A percentile compares a stretch with the other conserved stretches of the same genome.
phyloP scores from a whole-genome alignment of 225 moss, liverwort and hornwort genomes.

The Sphagnum tenellum region DNA sequence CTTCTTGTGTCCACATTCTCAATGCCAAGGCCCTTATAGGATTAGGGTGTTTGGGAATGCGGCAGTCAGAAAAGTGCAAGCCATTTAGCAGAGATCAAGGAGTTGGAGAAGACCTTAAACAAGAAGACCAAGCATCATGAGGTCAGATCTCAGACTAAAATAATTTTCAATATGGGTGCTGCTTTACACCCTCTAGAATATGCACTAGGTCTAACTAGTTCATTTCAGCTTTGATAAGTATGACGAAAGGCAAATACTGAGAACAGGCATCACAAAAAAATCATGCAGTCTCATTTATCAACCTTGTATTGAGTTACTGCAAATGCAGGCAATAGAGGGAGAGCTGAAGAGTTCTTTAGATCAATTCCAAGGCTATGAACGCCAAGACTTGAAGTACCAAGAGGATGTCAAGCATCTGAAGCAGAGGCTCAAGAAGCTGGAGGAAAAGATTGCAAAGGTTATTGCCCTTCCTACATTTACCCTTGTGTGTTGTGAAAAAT shows the following conservation, averaged over 20 bases:
- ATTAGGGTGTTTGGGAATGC: neutral
- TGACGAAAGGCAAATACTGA: no score
- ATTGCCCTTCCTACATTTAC: constrained; percentile 4
- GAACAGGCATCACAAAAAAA: no score
- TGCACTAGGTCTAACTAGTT: no score
- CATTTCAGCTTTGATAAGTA: no score
- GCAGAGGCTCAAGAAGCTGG: constrained; percentile 82
- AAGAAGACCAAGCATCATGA: constrained; percentile 58
- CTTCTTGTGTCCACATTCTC: no score
- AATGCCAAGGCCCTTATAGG: no score
- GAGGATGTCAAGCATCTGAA: constrained; percentile 97
- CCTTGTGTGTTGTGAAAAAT: neutral
- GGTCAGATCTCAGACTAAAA: constrained; percentile 16
- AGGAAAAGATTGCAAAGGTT: constrained; percentile 84
- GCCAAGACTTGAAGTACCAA: constrained; percentile 90
- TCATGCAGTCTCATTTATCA: no score
- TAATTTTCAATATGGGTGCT: no score
- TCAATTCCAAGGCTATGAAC: constrained; percentile 77
- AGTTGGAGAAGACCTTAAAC: constrained; percentile 63
- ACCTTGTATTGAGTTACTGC: neutral
- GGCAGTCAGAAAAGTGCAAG: constrained; percentile 57
- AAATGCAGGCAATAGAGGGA: constrained; percentile 52
- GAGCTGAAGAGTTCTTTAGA: constrained; percentile 85
- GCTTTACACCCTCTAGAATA: no score
- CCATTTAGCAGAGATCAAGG: constrained; percentile 55